phyloP scores from a whole-genome alignment of 164 flowering plant species.

The Nelumbo lutea region DNA sequence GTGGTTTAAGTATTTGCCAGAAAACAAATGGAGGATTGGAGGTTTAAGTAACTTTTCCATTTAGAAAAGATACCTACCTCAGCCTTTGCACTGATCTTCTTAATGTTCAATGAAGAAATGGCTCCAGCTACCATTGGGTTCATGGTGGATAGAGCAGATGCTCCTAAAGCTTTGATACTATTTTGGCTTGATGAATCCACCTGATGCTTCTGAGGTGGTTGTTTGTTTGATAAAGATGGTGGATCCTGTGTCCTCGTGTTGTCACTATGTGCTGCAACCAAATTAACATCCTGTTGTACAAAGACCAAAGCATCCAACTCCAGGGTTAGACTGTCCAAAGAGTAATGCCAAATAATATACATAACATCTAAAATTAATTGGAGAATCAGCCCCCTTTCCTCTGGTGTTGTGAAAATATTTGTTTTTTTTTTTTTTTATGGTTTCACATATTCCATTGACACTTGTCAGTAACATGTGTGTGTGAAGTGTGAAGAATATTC shows the following conservation, averaged over 20 bases:
- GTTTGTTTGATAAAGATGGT: constrained; percentile 19
- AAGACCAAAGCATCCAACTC: not conserved
- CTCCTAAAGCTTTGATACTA: constrained; percentile 12
- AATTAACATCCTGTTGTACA: constrained; percentile 14
- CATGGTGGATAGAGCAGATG: constrained; percentile 2
- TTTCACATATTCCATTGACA: too few species aligned
- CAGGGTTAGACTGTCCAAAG: too few species aligned
- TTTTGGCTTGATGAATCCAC: constrained; percentile 14
- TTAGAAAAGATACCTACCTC: constrained; percentile 37
- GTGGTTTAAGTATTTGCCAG: too few species aligned
- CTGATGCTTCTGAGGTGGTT: constrained; percentile 27
- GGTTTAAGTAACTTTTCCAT: too few species aligned
- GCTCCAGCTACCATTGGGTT: constrained; percentile 1
- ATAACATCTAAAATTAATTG: too few species aligned
- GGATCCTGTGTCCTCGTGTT: constrained; percentile 30
- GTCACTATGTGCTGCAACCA: constrained; percentile 19
- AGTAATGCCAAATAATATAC: too few species aligned
- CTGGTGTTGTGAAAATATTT: too few species aligned
- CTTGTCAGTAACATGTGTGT: too few species aligned
- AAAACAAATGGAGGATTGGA: too few species aligned
- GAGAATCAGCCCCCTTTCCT: too few species aligned
- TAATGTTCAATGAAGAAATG: constrained; percentile 19
- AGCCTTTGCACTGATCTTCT: constrained; percentile 27
- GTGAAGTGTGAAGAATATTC: too few species aligned
- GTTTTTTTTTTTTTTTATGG: too few species aligned